These are phyloP conservation scores for Taiozyma sp. DNA, from an alignment of 1,139 yeast genomes.

Conservation along the genomic window DNA sequence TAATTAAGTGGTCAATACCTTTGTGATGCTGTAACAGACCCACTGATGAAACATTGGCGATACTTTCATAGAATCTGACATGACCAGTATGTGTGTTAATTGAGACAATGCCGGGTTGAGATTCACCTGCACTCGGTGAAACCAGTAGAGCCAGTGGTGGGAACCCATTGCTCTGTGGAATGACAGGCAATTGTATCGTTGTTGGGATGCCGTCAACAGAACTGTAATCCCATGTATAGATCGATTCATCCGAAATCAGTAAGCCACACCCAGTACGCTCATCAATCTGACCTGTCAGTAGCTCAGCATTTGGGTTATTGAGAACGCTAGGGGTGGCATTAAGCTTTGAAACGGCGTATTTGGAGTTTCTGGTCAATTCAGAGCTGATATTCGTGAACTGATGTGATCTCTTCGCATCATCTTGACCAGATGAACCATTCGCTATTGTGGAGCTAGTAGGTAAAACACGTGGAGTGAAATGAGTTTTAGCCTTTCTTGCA, in stretches of 20 bases:
- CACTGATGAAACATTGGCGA: slow-evolving; percentile 63
- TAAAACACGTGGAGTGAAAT: slow-evolving; percentile 11
- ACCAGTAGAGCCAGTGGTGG: slow-evolving; percentile 62
- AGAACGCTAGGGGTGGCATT: slow-evolving; percentile 47
- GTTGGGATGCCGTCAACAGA: slow-evolving; percentile 55
- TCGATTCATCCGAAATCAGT: slow-evolving; percentile 43
- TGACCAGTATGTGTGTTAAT: slow-evolving; percentile 53
- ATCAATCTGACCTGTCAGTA: slow-evolving; percentile 49
- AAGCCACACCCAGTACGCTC: slow-evolving; percentile 51
- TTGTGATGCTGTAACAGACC: slow-evolving; percentile 45
- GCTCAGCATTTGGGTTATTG: slow-evolving; percentile 3
- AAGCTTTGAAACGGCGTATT: slow-evolving; percentile 57
- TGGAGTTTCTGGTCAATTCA: slow-evolving; percentile 57
- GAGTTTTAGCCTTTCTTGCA: slow-evolving; percentile 2
- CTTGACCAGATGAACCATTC: background rate
- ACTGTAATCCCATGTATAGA: slow-evolving; percentile 68
- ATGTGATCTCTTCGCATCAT: slow-evolving; percentile 5
- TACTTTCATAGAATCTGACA: slow-evolving; percentile 60
- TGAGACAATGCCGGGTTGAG: slow-evolving; percentile 68
- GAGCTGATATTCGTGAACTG: slow-evolving; percentile 21
- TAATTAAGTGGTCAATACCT: slow-evolving; percentile 33
- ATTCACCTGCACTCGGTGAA: slow-evolving; percentile 55
- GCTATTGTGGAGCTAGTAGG: background rate
- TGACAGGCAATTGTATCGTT: slow-evolving; percentile 30
- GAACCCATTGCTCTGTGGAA: slow-evolving; percentile 25